Conservation (phyloP, 306 rosid genomes). For the Abrus precatorius region DNA sequence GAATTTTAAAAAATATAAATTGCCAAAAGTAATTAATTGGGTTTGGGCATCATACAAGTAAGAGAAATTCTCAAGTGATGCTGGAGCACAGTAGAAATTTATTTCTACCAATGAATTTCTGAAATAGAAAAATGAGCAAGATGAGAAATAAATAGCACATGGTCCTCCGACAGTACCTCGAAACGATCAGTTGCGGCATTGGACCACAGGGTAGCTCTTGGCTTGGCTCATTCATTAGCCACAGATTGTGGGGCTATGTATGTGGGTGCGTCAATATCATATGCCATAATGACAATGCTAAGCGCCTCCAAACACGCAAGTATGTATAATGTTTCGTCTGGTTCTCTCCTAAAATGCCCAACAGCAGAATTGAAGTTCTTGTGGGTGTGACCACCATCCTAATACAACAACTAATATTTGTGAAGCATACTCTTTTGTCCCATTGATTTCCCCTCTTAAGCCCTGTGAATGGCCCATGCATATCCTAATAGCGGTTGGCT, state of each 20-base stretch:
- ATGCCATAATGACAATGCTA: constrained; percentile 28
- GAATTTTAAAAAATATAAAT: no score
- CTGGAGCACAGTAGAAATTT: neutral
- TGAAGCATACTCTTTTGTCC: neutral
- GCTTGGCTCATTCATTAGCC: constrained; percentile 49
- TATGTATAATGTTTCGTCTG: constrained; percentile 6
- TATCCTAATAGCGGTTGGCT: neutral
- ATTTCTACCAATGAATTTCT: neutral
- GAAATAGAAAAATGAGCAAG: neutral
- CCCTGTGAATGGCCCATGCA: neutral
- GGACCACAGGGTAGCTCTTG: constrained; percentile 47
- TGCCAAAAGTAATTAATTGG: neutral
- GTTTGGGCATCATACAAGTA: neutral
- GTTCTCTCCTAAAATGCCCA: constrained; percentile 28
- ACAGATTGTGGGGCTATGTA: constrained; percentile 47
- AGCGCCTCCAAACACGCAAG: constrained; percentile 42
- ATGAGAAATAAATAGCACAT: constrained; percentile 34
- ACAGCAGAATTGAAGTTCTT: constrained; percentile 33
- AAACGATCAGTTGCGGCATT: constrained; percentile 38
- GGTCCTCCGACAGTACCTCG: constrained; percentile 46
- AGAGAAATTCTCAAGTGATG: neutral
- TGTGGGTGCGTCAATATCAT: constrained; percentile 46
- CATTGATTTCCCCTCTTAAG: neutral
- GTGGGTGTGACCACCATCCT: constrained; percentile 18
- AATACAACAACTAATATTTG: constrained; percentile 6